Conservation (phyloP, 768 basidiomycete genomes). For the Rhodotorula diobovata region DNA sequence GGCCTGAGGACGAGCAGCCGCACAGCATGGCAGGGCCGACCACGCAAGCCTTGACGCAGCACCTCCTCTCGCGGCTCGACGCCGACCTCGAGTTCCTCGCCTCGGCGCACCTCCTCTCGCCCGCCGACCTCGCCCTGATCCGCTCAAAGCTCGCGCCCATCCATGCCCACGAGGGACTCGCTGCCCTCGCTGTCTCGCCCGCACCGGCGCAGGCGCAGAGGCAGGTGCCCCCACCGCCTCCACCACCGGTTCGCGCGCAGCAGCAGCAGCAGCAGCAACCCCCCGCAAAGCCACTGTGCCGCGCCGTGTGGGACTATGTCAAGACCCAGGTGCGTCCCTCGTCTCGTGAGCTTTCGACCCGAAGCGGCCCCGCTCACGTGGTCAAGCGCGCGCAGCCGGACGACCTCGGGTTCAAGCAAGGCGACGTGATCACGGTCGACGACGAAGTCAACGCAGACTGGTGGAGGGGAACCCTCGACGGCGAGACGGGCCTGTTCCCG, state of each 20-base stretch:
- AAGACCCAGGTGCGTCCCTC: slow-evolving; percentile 16
- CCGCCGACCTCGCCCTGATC: slow-evolving; percentile 55
- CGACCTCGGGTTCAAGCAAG: slow-evolving; percentile 71
- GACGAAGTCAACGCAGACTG: slow-evolving; percentile 78
- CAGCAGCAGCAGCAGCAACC: no score
- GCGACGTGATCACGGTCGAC: slow-evolving; percentile 72
- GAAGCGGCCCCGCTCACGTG: background rate
- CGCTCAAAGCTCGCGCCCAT: slow-evolving; percentile 44
- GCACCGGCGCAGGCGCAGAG: background rate
- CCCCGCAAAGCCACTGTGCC: background rate
- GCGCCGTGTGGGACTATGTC: slow-evolving; percentile 18
- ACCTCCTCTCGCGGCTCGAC: slow-evolving; percentile 59
- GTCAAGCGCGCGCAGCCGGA: slow-evolving; percentile 41
- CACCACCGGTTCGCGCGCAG: no score
- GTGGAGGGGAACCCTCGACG: slow-evolving; percentile 67
- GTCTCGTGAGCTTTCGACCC: background rate
- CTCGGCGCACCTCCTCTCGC: slow-evolving; percentile 56
- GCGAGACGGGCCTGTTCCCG: slow-evolving; percentile 71
- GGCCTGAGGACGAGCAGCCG: background rate
- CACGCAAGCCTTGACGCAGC: slow-evolving; percentile 38
- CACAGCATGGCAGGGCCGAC: background rate
- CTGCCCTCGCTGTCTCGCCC: background rate
- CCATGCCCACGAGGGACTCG: background rate
- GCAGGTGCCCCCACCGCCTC: slow-evolving; percentile 5
- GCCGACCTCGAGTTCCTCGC: slow-evolving; percentile 59